Evolutionary conservation across 192 early-diverging fungal species (phyloP).

Genomic region (Coemansia aciculifera): DNA sequence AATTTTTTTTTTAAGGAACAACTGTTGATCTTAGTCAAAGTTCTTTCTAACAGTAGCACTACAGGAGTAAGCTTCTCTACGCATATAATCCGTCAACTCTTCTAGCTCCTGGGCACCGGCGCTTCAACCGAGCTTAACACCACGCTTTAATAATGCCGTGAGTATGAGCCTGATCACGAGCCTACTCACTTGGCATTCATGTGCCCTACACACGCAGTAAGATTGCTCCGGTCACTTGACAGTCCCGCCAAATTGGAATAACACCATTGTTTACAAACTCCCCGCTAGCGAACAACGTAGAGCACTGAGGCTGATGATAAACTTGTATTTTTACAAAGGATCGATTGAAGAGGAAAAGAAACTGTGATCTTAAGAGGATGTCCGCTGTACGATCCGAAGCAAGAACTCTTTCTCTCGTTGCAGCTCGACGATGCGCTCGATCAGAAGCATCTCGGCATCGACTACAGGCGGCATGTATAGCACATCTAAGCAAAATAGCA

Average conservation of each 20-base stretch:
- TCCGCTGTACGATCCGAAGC: constrained; percentile 16
- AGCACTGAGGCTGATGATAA: too few species aligned
- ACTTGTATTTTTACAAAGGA: too few species aligned
- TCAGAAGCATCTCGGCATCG: not conserved
- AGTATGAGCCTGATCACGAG: constrained; percentile 2
- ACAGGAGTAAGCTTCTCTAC: too few species aligned
- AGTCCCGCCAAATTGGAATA: not conserved
- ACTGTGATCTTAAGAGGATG: not conserved
- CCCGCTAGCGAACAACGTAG: too few species aligned
- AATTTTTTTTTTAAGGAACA: not conserved
- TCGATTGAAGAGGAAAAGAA: too few species aligned
- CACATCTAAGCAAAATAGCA: constrained; percentile 1
- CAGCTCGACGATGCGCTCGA: constrained; percentile 14
- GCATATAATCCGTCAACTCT: not conserved
- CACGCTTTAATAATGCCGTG: not conserved
- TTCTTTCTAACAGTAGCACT: too few species aligned
- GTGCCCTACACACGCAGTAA: not conserved
- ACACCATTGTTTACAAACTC: not conserved
- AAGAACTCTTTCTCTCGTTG: constrained; percentile 26
- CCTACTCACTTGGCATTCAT: not conserved
- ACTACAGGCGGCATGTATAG: not conserved
- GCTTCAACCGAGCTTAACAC: not conserved
- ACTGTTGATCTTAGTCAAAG: not conserved
- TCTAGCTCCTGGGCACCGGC: too few species aligned
- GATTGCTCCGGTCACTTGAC: not conserved